Base-by-base conservation (phyloP, 78 protist genomes). In the Acrasis kona region DNA sequence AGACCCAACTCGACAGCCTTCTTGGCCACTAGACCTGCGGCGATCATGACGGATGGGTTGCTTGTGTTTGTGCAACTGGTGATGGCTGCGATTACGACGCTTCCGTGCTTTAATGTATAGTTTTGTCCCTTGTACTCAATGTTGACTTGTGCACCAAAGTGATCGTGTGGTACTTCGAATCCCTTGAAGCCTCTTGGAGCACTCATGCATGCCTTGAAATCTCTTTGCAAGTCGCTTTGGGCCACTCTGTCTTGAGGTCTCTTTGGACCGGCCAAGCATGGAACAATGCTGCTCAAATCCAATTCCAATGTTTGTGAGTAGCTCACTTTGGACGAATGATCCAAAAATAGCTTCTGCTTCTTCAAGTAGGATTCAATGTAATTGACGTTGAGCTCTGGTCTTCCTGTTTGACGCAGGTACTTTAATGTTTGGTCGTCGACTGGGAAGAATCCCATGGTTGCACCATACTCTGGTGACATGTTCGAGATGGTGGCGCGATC, bases 381-480 rank as follows among this genome's bases (percentile, higher is more conserved):
- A 8, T 42, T 30, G 67, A 80, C 35, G 50, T 57, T 39, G 61
- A 73, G 80, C 10, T 28, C 77, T 27, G 77, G 4, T 19, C 76
- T 74, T 38, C 92, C 91, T 34, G 91, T 92, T 72, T 42, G 68
- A 3, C 76, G 29, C 19, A 93, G 78, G 82, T 87, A 89, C 12
- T 40, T 65, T 2, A 85, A 38, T 0, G 91, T 77, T 38, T 39
- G 66, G 42, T 50, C 77, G 70, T 89, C 94, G 41, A 84, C 83
- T 4, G 97, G 92, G 88, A 93, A 93, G 81, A 80, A 91, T 42
- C 91, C 92, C 81, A 87, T 72, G 19, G 87, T 86, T 7, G 93
- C 94, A 8, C 92, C 95, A 70, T 89, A 89, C 76, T 93, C 97
- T 39, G 92, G 93, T 27, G 93, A 89, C 97, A 93, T 93, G 83